These are phyloP conservation scores for Penicillium sp. DNA, from an alignment of 2,329 filamentous ascomycete species.

Conservation along the genomic window DNA sequence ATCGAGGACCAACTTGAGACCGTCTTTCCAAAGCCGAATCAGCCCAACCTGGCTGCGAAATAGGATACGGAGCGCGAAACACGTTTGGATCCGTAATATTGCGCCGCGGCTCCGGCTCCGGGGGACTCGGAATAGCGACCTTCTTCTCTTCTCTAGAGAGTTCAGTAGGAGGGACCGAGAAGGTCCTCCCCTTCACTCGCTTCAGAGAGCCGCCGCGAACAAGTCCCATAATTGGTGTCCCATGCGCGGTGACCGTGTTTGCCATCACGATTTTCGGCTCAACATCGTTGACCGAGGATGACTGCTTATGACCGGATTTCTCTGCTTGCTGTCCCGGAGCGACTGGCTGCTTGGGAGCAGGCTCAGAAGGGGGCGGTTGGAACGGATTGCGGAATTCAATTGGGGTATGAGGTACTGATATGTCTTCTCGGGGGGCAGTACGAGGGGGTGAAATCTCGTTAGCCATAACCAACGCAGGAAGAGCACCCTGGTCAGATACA, in stretches of 20 bases:
- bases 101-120: constrained; percentile 33
- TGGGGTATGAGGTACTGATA: constrained; percentile 22
- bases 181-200: constrained; percentile 32
- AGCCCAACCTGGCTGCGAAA: constrained; percentile 29
- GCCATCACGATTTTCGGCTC: constrained; percentile 26
- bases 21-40: constrained; percentile 14
- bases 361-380: constrained; percentile 13
- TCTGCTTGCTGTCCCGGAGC: constrained; percentile 7
- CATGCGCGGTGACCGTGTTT: constrained; percentile 23
- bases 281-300: constrained; percentile 23
- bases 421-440: constrained; percentile 23
- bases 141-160: constrained; percentile 28
- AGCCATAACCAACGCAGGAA: constrained; percentile 52
- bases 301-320: constrained; percentile 17
- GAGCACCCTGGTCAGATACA: constrained; percentile 44
- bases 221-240: constrained; percentile 32
- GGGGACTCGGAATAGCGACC: constrained; percentile 22
- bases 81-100: constrained; percentile 44
- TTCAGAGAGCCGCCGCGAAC: constrained; percentile 31
- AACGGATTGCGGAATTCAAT: constrained; percentile 38
- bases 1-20: constrained; percentile 20
- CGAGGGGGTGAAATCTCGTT: constrained; percentile 34
- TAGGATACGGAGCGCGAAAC: constrained; percentile 38
- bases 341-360: not conserved
- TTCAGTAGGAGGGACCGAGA: constrained; percentile 31